These are phyloP conservation scores for Hygrocybe coccinea DNA, from an alignment of 768 basidiomycete species.

Conservation along the genomic window DNA sequence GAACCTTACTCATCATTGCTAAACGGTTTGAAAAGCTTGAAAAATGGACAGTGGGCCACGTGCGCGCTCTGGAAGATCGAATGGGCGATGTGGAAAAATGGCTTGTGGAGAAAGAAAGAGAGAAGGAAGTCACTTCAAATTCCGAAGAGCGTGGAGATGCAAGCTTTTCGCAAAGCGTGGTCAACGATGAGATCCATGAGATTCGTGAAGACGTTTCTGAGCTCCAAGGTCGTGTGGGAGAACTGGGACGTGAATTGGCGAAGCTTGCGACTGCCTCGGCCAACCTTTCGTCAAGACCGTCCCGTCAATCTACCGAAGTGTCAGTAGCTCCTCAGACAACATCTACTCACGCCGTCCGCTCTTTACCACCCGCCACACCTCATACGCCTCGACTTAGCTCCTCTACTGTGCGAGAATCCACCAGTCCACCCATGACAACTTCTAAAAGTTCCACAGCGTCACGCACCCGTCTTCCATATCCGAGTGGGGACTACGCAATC, in stretches of 20 bases:
- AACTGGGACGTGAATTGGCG: slow-evolving; percentile 77
- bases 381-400: slow-evolving; percentile 30
- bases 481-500: slow-evolving; percentile 76
- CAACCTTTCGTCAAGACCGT: slow-evolving; percentile 49
- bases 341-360: slow-evolving; percentile 40
- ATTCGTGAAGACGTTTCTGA: slow-evolving; percentile 68
- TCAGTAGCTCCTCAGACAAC: slow-evolving; percentile 42
- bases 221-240: slow-evolving; percentile 67
- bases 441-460: slow-evolving; percentile 36
- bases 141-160: slow-evolving; percentile 11
- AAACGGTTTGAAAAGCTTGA: slow-evolving; percentile 85
- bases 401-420: slow-evolving; percentile 54
- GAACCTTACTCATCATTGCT: slow-evolving; percentile 69
- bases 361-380: neutral
- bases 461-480: slow-evolving; percentile 68
- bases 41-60: slow-evolving; percentile 85
- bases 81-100: slow-evolving; percentile 91
- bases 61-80: slow-evolving; percentile 82
- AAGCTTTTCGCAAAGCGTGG: slow-evolving; percentile 4
- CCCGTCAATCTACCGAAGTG: slow-evolving; percentile 43
- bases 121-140: slow-evolving; percentile 40
- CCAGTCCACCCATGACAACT: slow-evolving; percentile 57
- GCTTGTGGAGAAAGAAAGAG: slow-evolving; percentile 80
- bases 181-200: slow-evolving; percentile 40
- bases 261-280: slow-evolving; percentile 52